These are phyloP conservation scores for Sindora glabra DNA, from an alignment of 306 rosid genomes.

Conservation along the genomic window DNA sequence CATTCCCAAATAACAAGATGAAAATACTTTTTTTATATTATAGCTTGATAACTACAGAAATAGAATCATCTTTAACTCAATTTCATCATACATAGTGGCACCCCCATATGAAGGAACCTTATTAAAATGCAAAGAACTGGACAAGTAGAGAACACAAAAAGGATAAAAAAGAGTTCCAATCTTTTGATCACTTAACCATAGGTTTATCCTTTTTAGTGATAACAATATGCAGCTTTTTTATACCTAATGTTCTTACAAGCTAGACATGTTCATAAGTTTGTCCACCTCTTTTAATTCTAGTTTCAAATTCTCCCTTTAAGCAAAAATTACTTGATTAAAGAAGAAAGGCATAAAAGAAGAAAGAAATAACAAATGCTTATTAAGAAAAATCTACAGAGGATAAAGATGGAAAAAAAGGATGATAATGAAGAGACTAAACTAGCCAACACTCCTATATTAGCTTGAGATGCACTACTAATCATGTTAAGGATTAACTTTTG, in stretches of 20 bases:
- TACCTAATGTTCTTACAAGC: conserved; percentile 58
- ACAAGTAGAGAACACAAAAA: too few relatives aligned
- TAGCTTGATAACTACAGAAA: too few relatives aligned
- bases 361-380: too few relatives aligned
- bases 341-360: not conserved
- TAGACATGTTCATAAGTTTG: conserved; percentile 68
- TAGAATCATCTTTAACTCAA: too few relatives aligned
- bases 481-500: conserved; percentile 65
- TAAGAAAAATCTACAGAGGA: too few relatives aligned
- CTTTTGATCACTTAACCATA: conserved; percentile 57
- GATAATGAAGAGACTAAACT: conserved; percentile 7
- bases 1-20: not conserved
- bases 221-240: conserved; percentile 46
- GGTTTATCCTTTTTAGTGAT: conserved; percentile 61
- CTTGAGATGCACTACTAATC: conserved; percentile 71
- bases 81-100: conserved; percentile 47
- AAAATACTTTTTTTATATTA: conserved; percentile 51
- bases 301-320: conserved; percentile 61
- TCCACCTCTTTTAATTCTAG: conserved; percentile 66
- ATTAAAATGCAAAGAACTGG: not conserved
- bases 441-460: conserved; percentile 58
- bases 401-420: not conserved
- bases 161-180: conserved; percentile 34
- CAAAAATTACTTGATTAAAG: conserved; percentile 42
- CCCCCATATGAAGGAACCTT: not conserved